A percentile compares a stretch with the other conserved stretches of the same genome.
Evolutionary conservation across 73 alveolate species (phyloP).

Genomic region (Paramecium caudatum): DNA sequence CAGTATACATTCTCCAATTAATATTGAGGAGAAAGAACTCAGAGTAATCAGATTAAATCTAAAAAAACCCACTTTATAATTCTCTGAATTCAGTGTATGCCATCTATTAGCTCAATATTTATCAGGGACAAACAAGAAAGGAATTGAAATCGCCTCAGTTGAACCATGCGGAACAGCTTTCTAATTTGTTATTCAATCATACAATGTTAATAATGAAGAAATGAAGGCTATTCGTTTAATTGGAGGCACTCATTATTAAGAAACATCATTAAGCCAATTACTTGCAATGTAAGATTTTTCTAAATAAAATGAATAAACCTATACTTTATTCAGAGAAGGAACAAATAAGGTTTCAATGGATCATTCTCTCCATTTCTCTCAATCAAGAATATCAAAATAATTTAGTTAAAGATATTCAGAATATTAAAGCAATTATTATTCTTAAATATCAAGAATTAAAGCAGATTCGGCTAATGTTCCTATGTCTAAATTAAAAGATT

Average conservation of each 20-base stretch:
- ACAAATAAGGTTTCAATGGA: neutral
- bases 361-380: slow-evolving; percentile 59
- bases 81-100: slow-evolving; percentile 5
- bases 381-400: slow-evolving; percentile 67
- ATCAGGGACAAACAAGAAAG: slow-evolving; percentile 18
- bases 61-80: neutral
- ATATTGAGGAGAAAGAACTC: slow-evolving; percentile 6
- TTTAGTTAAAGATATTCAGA: slow-evolving; percentile 54
- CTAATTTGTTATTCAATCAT: neutral
- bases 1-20: neutral
- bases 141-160: neutral
- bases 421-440: slow-evolving; percentile 22
- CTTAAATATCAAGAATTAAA: slow-evolving; percentile 5
- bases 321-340: slow-evolving; percentile 45
- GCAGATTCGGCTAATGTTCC: slow-evolving; percentile 21
- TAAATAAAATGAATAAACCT: neutral
- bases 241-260: slow-evolving; percentile 52
- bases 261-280: slow-evolving; percentile 32
- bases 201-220: slow-evolving; percentile 17
- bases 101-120: slow-evolving; percentile 13
- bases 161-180: slow-evolving; percentile 26
- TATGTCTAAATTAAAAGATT: slow-evolving; percentile 43
- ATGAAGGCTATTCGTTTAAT: neutral
- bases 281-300: neutral
- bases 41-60: neutral